Percentiles rank a stretch among this genome's conserved stretches.
These are phyloP conservation scores for Rhodosporidiobolus odoratus DNA, from an alignment of 768 basidiomycete genomes.

Conservation along the genomic window DNA sequence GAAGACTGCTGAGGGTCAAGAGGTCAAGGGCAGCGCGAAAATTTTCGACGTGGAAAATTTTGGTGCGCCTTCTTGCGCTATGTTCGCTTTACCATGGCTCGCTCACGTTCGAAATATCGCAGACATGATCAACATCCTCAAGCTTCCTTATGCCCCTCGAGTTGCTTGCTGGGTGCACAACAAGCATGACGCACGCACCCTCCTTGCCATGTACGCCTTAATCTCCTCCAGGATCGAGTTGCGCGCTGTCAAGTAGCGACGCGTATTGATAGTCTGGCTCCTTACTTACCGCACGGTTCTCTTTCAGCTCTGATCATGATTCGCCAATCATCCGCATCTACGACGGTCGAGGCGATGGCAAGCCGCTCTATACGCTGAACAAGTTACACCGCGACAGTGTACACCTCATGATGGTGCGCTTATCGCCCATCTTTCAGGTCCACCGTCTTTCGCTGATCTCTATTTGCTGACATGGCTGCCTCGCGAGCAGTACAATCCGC, in stretches of 20 bases:
- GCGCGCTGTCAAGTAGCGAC: too few species aligned
- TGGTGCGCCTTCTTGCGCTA: slow-evolving; percentile 54
- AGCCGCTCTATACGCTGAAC: slow-evolving; percentile 67
- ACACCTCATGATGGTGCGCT: slow-evolving; percentile 75
- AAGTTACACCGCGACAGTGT: slow-evolving; percentile 82
- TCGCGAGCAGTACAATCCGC: slow-evolving; percentile 69
- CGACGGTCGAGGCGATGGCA: slow-evolving; percentile 80
- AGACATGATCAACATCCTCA: slow-evolving; percentile 99
- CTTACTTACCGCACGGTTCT: not conserved
- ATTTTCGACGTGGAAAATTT: slow-evolving; percentile 98
- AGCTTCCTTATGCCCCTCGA: slow-evolving; percentile 75
- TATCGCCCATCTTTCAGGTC: not conserved
- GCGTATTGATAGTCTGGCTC: too few species aligned
- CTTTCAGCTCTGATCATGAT: slow-evolving; percentile 65
- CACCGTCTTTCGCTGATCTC: not conserved
- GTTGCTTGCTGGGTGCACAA: slow-evolving; percentile 93
- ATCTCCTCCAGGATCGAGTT: not conserved
- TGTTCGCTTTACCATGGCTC: fast-evolving
- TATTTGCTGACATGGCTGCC: not conserved
- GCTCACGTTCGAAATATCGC: too few species aligned
- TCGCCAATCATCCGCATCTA: slow-evolving; percentile 77
- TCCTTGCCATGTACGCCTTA: slow-evolving; percentile 74
- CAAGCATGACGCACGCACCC: slow-evolving; percentile 74
- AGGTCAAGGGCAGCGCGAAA: slow-evolving; percentile 64
- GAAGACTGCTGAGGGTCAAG: slow-evolving; percentile 24